Evolutionary conservation across 169 alveolate species (phyloP), one percentile per base, ranked within the genome.

Genomic region (Cyclospora cayetanensis): DNA sequence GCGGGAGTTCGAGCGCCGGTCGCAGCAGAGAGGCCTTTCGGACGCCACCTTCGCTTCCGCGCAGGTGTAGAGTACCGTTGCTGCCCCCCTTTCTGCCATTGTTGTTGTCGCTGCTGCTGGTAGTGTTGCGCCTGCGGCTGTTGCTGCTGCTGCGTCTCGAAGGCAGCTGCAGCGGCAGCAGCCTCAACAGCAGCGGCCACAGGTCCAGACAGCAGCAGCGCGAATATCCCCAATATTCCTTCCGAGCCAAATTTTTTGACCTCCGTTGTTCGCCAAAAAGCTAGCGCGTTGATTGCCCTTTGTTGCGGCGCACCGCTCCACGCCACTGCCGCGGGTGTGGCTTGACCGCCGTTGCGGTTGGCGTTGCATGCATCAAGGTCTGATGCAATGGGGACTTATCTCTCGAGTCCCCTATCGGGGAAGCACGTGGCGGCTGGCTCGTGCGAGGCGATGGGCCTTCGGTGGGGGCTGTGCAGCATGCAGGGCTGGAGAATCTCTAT

Each of bases 401-500:
- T 91, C n/a, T 76, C 91, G 39, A 53, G 74, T 3, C 91, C 94
- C 53, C 83, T 65, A 34, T 66, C 87, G 53, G 68, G 72, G 68
- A 91, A 91, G 66, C 76, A 66, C 37, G 60, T 89, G 68, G 63
- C 90, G 25, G 42, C 83, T 27, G 94, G 94, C 70, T 53, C 85
- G 34, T 84, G 88, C 43, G 90, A 37, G 66, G 22, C 88, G 7
- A 25, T 77, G 89, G 77, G 77, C 65, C 76, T 83, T 31, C 92
- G 92, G 34, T 91, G 92, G 92, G 74, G 90, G 34, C 77, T 80
- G 18, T 91, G 90, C 85, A 83, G 91, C 90, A 97, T 98, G 99
- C 98, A 97, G 93, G 99, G 99, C 72, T 98, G 99, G 99, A 92
- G 99, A 80, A 96, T 96, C 46, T 95, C 97, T 31, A 97, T 97